Evolutionary conservation across 768 basidiomycete species (phyloP), one percentile per base, ranked within the genome.

Genomic region (Tricholoma bakamatsutake): DNA sequence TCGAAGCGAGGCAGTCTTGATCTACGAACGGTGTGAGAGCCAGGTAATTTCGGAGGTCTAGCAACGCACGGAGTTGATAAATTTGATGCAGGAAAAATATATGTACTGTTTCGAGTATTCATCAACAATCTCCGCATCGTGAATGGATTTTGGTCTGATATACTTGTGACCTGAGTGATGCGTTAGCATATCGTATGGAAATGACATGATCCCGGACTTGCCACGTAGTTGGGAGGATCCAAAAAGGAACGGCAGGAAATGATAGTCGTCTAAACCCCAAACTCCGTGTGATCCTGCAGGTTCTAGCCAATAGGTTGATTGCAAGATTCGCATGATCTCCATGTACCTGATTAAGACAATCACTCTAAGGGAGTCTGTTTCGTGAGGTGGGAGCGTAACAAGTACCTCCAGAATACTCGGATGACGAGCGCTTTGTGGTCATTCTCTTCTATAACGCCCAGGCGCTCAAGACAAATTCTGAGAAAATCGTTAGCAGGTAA

Each of bases 221-320:
- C 85, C 84, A 66, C 79, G 71, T 49, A 95, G 69, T 64, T 96
- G 93, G 1, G 90, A 86, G 2, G 88, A 82, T 2, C 93, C 93
- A 62, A 88, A 94, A 42, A 94, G 66, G 74, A 94, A 98, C 0
- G 90, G 95, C 13, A 95, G 77, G 72, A 97, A 99, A 63, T 97
- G 94, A 64, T 98, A 99, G 64, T 98, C 94, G 62, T 97, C 94
- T 54, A 98, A 73, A 1, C 96, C 96, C 90, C 95, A 98, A 0
- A 98, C 96, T 0, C 96, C 96, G 67, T 98, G 96, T 1, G 97
- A 98, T n/a, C 96, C 95, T 6, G 96, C 96, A 3, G 96, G 95
- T 68, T 99, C 96, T 0, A 98, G 82, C 93, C 95, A 98, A 67
- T 99, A 99, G 2, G 87, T 84, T 3, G 91, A 93, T 62, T 98